Base-by-base conservation (phyloP, 2,329 filamentous ascomycete species). In the Aspergillus transmontanensis region DNA sequence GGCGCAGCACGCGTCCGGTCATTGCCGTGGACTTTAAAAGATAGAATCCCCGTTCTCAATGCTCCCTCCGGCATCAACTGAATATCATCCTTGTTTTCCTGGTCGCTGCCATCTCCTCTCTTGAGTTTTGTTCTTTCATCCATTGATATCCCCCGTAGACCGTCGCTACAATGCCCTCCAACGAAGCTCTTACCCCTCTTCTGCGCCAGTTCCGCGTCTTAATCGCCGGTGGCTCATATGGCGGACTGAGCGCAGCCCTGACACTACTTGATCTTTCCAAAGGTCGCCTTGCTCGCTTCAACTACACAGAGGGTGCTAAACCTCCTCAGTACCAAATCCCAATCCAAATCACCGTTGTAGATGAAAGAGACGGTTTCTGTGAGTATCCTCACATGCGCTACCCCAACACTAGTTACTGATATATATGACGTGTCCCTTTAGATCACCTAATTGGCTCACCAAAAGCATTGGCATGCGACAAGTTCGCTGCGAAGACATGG, bases 301-400 rank as follows among this genome's bases (percentile, higher is more conserved):
- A 70, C 59, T 70, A 55, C 60, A 64, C 73, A 61, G 23, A 68
- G 63, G 54, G 70, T 64, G 57, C 71, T 63, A 57, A 70, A 23
- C 53, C 69, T 43, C 64, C 64, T 60, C 61, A 64, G 23, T 79
- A 81, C 51, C 81, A 80, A 28, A 80, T 89, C 51, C 82, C 86
- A 1, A 77, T 92, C 16, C 85, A 92, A 43, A 88, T 94, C 57
- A 93, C 89, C 26, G 84, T 94, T 26, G 87, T 92, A 28, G 90
- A 94, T 70, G 90, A 93, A 76, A 82, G 90, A n/a, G 91, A 94
- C 80, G 91, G 91, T n/a, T 93, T 88, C 75, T 93, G 90, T 93
- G 81, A 23, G 68, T 45, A 30, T 46, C 9, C 16, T 7, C 19
- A 7, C 6, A 4, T 32, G 21, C 26, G 6, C 9, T 7, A 9